A percentile compares a stretch with the other conserved stretches of the same genome.
Conservation (phyloP, 495 filamentous ascomycete genomes). For the Pseudomonodictys pantanalensis region DNA sequence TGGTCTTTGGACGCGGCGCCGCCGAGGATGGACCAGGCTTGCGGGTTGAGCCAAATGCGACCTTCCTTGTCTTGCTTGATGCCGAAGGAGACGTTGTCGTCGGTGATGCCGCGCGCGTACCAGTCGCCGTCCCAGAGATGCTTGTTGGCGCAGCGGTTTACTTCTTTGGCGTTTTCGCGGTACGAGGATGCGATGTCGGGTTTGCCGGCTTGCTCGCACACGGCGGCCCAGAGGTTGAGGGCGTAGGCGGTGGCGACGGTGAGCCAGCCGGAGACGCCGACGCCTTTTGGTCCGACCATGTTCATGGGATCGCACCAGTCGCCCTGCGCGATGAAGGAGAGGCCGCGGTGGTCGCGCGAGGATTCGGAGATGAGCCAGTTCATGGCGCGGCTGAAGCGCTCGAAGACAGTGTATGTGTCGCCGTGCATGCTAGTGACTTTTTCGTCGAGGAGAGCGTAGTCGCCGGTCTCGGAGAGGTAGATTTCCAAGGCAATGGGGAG, state of each 20-base stretch:
- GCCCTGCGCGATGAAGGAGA: constrained; percentile 57
- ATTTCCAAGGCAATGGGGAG: constrained; percentile 52
- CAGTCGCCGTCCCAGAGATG: constrained; percentile 57
- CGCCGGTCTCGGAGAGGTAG: constrained; percentile 54
- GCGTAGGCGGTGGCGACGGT: constrained; percentile 54
- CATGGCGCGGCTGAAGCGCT: constrained; percentile 54
- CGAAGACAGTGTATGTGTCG: constrained; percentile 50
- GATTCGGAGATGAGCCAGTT: constrained; percentile 48
- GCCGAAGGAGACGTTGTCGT: constrained; percentile 53
- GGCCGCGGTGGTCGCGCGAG: constrained; percentile 51
- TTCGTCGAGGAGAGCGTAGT: constrained; percentile 51
- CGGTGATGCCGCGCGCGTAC: constrained; percentile 58
- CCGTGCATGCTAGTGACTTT: constrained; percentile 44
- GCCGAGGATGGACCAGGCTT: constrained; percentile 53
- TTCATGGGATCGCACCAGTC: constrained; percentile 62
- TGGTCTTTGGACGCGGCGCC: constrained; percentile 49
- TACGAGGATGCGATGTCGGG: constrained; percentile 44
- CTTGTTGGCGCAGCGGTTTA: constrained; percentile 51
- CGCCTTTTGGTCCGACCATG: constrained; percentile 58
- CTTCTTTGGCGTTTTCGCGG: constrained; percentile 46
- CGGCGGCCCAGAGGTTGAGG: constrained; percentile 49
- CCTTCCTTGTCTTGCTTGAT: constrained; percentile 51
- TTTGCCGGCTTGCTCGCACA: constrained; percentile 49
- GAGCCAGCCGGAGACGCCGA: constrained; percentile 57
- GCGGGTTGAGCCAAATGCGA: constrained; percentile 58